These are phyloP conservation scores for Limnomonas spitsbergensis DNA, from an alignment of 139 green algal species.

Conservation along the genomic window DNA sequence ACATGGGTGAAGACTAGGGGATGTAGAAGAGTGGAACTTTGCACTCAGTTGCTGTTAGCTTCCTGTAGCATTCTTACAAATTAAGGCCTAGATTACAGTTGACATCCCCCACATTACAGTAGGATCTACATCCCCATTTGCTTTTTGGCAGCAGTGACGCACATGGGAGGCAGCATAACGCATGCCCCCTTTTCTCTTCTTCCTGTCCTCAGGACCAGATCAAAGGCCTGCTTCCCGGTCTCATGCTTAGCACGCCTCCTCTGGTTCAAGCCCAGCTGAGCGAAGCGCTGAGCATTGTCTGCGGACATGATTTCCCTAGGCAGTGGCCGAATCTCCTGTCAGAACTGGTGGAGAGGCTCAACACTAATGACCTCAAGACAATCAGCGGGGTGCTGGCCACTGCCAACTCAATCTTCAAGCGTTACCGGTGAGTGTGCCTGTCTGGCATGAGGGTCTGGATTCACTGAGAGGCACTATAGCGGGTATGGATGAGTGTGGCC, in stretches of 20 bases:
- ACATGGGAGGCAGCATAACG: too few relatives aligned
- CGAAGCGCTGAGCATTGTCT: constrained; percentile 92
- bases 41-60: too few relatives aligned
- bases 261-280: constrained; percentile 70
- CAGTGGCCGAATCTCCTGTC: constrained; percentile 86
- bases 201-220: constrained; percentile 92
- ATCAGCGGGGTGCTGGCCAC: constrained; percentile 84
- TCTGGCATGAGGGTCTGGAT: too few relatives aligned
- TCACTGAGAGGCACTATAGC: too few relatives aligned
- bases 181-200: too few relatives aligned
- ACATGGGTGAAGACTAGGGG: too few relatives aligned
- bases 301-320: constrained; percentile 83
- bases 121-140: too few relatives aligned
- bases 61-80: too few relatives aligned
- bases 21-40: too few relatives aligned
- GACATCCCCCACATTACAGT: too few relatives aligned
- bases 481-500: background rate
- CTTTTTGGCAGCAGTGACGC: too few relatives aligned
- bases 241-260: constrained; percentile 86
- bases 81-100: too few relatives aligned
- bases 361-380: constrained; percentile 46
- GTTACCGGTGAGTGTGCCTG: constrained; percentile 58
- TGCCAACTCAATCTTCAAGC: constrained; percentile 95
- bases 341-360: constrained; percentile 78
- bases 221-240: constrained; percentile 72